These are phyloP conservation scores for Penicillium sumatraense DNA, from an alignment of 2,329 filamentous ascomycete genomes.

Conservation along the genomic window DNA sequence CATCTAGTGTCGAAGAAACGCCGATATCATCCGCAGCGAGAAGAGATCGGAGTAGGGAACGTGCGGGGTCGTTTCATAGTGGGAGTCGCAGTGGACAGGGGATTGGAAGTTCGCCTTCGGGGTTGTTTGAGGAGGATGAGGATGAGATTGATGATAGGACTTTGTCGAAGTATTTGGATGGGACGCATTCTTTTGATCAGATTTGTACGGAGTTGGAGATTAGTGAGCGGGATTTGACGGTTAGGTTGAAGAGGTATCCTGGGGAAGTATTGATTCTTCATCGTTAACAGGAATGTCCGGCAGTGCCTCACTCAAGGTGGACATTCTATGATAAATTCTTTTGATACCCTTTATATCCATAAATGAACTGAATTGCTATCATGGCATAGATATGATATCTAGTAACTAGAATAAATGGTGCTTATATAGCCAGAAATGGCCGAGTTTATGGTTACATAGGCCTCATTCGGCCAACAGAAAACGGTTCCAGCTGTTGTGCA, in stretches of 20 bases:
- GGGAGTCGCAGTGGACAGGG: slow-evolving; percentile 25
- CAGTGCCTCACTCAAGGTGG: too few relatives aligned
- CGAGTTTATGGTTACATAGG: too few relatives aligned
- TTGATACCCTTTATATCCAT: background rate
- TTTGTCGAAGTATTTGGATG: slow-evolving; percentile 51
- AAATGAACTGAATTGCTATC: too few relatives aligned
- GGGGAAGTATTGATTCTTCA: slow-evolving; percentile 53
- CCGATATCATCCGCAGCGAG: slow-evolving; percentile 17
- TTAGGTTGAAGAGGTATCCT: slow-evolving; percentile 47
- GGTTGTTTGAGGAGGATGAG: slow-evolving; percentile 36
- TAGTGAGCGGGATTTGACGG: slow-evolving; percentile 51
- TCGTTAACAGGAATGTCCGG: too few relatives aligned
- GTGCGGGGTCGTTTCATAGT: slow-evolving; percentile 33
- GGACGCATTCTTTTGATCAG: slow-evolving; percentile 55
- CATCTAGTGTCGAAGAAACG: slow-evolving; percentile 27
- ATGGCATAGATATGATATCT: too few relatives aligned
- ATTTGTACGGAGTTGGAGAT: slow-evolving; percentile 56
- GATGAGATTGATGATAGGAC: slow-evolving; percentile 41
- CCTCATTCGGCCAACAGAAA: too few relatives aligned
- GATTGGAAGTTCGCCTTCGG: slow-evolving; percentile 17
- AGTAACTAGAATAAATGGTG: too few relatives aligned
- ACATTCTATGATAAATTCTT: too few relatives aligned
- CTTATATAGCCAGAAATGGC: too few relatives aligned
- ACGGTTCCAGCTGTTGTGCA: too few relatives aligned
- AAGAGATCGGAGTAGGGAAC: slow-evolving; percentile 24